phyloP scores from a whole-genome alignment of 805 yeast genomes.

The Candida orba region DNA sequence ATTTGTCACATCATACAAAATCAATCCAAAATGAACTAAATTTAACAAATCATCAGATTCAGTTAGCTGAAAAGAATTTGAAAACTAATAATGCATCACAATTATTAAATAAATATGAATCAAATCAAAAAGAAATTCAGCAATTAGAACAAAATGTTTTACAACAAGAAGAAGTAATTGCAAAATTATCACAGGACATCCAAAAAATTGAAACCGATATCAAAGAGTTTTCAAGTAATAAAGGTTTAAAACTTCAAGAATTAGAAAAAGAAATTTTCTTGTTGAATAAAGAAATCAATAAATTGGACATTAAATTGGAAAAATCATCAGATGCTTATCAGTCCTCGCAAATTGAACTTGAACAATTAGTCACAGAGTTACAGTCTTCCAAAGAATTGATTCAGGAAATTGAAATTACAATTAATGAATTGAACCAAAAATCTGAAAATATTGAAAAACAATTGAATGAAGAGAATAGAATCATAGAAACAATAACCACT shows the following conservation, averaged over 20 bases:
- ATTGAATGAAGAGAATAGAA: constrained; percentile 22
- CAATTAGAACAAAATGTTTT: constrained; percentile 32
- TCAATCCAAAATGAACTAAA: constrained; percentile 52
- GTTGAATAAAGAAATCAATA: constrained; percentile 30
- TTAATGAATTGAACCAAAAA: constrained; percentile 30
- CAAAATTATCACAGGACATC: constrained; percentile 37
- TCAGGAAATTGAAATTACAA: constrained; percentile 26
- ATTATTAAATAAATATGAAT: constrained; percentile 43
- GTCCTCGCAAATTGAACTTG: constrained; percentile 58
- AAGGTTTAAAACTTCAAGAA: constrained; percentile 70
- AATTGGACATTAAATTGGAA: constrained; percentile 35
- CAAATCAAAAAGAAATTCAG: constrained; percentile 39
- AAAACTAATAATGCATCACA: constrained; percentile 50
- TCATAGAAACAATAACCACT: constrained; percentile 22
- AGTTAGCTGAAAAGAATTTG: constrained; percentile 45
- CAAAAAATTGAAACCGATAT: constrained; percentile 62
- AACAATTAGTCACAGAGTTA: constrained; percentile 57
- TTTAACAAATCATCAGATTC: constrained; percentile 51
- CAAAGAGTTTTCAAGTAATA: constrained; percentile 71
- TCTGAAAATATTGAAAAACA: constrained; percentile 20
- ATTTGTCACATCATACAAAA: constrained; percentile 42
- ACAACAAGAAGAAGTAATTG: constrained; percentile 27
- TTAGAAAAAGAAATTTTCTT: constrained; percentile 44
- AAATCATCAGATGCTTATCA: constrained; percentile 49
- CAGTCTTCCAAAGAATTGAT: constrained; percentile 36